Evolutionary conservation across 208 protist species (phyloP).

Genomic region (Blastocrithidia nonstop): DNA sequence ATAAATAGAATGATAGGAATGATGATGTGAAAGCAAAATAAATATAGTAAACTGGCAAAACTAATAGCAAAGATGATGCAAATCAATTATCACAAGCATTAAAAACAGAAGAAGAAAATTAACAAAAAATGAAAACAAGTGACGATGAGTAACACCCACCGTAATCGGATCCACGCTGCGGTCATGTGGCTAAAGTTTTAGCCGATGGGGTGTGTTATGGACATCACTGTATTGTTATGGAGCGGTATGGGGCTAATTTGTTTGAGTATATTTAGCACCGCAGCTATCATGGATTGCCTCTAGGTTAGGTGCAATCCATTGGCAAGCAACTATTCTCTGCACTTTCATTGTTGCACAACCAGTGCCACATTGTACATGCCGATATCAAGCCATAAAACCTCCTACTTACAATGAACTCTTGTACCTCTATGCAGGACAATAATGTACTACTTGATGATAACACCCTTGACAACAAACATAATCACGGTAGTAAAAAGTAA

Average conservation of each 20-base stretch:
- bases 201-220: slow-evolving; percentile 64
- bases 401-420: slow-evolving; percentile 60
- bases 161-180: slow-evolving; percentile 35
- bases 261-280: slow-evolving; percentile 78
- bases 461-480: too few relatives aligned
- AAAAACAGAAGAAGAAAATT: too few relatives aligned
- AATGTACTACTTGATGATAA: not conserved
- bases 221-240: slow-evolving; percentile 85
- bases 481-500: too few relatives aligned
- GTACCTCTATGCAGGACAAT: slow-evolving; percentile 9
- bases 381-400: slow-evolving; percentile 94
- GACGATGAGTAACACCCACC: slow-evolving; percentile 12
- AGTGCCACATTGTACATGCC: slow-evolving; percentile 90
- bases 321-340: slow-evolving; percentile 83
- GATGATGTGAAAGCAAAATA: too few relatives aligned
- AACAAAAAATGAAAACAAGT: not conserved
- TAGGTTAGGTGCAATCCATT: slow-evolving; percentile 77
- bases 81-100: too few relatives aligned
- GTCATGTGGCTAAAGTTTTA: slow-evolving; percentile 43
- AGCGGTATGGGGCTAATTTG: slow-evolving; percentile 83
- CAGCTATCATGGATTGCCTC: slow-evolving; percentile 58
- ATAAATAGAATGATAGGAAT: not conserved
- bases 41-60: too few relatives aligned
- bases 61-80: too few relatives aligned
- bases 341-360: slow-evolving; percentile 80